Evolutionary conservation across 495 filamentous ascomycete genomes (phyloP).

Genomic region (Xeromyces bisporus): DNA sequence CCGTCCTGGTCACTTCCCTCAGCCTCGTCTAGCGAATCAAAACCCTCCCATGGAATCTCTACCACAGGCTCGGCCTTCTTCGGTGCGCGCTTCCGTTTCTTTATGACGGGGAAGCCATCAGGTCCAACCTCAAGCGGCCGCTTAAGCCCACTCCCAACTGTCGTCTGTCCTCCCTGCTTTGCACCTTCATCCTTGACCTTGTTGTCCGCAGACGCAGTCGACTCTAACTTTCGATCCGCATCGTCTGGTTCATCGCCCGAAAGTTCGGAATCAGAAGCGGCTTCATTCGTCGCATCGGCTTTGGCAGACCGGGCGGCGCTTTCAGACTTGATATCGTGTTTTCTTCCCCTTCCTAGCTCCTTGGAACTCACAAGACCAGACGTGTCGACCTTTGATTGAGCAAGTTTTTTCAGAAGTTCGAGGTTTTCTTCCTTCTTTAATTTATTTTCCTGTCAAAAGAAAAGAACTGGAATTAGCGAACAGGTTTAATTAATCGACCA

Average conservation of each 20-base stretch:
- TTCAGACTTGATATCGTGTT: conserved; percentile 3
- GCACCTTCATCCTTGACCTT: background rate
- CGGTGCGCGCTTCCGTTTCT: conserved; percentile 38
- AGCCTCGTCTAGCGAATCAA: conserved; percentile 29
- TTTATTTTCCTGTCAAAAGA: conserved; percentile 53
- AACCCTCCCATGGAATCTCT: conserved; percentile 45
- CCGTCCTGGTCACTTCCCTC: conserved; percentile 8
- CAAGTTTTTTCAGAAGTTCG: conserved; percentile 66
- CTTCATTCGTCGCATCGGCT: background rate
- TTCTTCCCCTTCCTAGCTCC: conserved; percentile 45
- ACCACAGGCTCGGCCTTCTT: conserved; percentile 19
- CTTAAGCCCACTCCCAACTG: conserved; percentile 67
- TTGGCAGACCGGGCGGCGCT: conserved; percentile 2
- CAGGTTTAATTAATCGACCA: background rate
- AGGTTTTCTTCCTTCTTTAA: conserved; percentile 85
- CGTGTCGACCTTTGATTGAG: conserved; percentile 63
- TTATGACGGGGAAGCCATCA: conserved; percentile 62
- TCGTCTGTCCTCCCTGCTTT: background rate
- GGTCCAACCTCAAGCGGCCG: conserved; percentile 64
- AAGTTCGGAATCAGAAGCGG: conserved; percentile 6
- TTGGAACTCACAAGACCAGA: conserved; percentile 58
- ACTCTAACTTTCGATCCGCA: conserved; percentile 15
- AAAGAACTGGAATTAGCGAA: conserved; percentile 10
- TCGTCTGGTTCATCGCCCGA: conserved; percentile 24
- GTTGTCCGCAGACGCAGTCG: conserved; percentile 3